Evolutionary conservation across 345 rosid genomes (phyloP).

Genomic region (Eucalyptus rudis): DNA sequence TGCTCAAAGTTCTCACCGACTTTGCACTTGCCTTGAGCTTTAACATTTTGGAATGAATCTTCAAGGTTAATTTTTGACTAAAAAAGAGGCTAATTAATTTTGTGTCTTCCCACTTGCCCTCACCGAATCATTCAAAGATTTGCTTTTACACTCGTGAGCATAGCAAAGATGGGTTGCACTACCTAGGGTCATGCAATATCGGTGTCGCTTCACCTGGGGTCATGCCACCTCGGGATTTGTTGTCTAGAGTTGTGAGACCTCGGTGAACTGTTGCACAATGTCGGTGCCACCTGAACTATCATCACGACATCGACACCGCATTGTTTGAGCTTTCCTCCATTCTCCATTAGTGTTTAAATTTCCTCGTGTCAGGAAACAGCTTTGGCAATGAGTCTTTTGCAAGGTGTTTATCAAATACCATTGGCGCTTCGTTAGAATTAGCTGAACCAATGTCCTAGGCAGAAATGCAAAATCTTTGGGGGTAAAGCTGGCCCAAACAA

Average conservation of each 20-base stretch:
- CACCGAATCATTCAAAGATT: not conserved
- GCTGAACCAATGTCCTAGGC: not conserved
- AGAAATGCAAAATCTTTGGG: not conserved
- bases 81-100: not conserved
- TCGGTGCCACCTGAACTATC: not conserved
- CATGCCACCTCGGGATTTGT: not conserved
- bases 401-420: not conserved
- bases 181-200: not conserved
- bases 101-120: not conserved
- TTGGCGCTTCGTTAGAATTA: not conserved
- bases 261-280: too few relatives aligned
- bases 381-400: not conserved
- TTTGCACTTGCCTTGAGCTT: not conserved
- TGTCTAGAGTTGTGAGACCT: not conserved
- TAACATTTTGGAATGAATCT: not conserved
- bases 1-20: not conserved
- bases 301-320: not conserved
- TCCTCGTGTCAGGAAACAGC: not conserved
- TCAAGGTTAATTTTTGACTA: not conserved
- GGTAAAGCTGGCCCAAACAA: not conserved
- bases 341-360: not conserved
- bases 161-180: not conserved
- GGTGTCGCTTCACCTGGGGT: not conserved
- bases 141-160: not conserved
- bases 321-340: not conserved